These are phyloP conservation scores for Diaporthe vaccinii DNA, from an alignment of 2,329 filamentous ascomycete genomes.

Conservation along the genomic window DNA sequence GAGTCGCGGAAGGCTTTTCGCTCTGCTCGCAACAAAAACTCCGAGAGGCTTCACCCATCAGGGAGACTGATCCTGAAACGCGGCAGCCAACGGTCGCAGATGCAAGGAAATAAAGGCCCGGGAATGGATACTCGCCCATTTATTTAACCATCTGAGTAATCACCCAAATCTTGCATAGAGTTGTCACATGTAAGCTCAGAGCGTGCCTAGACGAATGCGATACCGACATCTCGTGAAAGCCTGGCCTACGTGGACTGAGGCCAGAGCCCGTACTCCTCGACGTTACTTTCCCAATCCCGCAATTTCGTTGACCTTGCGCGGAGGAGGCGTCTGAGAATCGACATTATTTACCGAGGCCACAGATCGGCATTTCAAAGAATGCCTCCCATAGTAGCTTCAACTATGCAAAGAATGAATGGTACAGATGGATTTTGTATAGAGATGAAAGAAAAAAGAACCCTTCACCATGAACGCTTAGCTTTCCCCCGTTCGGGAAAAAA, in stretches of 20 bases:
- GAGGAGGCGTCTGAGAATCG: no score
- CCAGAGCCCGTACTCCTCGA: no score
- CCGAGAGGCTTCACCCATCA: neutral
- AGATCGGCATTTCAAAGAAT: no score
- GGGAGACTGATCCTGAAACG: neutral
- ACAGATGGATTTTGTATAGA: neutral
- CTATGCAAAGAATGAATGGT: neutral
- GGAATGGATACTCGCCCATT: neutral
- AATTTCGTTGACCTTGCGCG: no score
- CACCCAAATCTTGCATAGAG: neutral
- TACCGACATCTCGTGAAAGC: neutral
- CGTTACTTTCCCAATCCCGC: neutral
- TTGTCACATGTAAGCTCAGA: neutral
- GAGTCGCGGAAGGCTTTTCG: neutral
- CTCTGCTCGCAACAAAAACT: neutral
- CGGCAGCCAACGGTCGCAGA: neutral
- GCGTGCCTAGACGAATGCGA: neutral
- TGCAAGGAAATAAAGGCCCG: neutral
- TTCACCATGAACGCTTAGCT: neutral
- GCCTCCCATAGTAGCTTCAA: no score
- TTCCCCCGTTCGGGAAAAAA: no score
- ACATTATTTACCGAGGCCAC: no score
- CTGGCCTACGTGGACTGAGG: neutral
- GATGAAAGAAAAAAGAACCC: neutral
- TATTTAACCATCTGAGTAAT: neutral